Evolutionary conservation across 1,139 yeast genomes (phyloP).

Genomic region (Saccharomyces hybrid): DNA sequence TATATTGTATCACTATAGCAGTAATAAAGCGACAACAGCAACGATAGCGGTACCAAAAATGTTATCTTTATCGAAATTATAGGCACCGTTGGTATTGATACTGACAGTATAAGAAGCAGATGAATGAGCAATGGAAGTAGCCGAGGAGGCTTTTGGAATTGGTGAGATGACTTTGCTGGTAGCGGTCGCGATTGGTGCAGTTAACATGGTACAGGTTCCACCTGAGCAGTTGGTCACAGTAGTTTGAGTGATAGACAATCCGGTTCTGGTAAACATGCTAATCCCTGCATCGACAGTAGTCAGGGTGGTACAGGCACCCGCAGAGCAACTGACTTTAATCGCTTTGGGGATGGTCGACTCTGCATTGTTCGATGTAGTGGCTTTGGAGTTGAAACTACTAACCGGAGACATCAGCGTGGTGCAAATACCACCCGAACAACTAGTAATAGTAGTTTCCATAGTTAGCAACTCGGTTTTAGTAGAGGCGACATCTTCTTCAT

Average conservation of each 20-base stretch:
- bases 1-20: not conserved
- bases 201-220: not conserved
- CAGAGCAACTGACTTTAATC: not conserved
- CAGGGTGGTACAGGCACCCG: not conserved
- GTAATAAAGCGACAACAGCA: not conserved
- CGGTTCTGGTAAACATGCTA: not conserved
- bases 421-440: not conserved
- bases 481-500: not conserved
- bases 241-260: not conserved
- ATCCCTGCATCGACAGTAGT: not conserved
- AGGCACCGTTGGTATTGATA: not conserved
- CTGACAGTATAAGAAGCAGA: not conserved
- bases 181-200: not conserved
- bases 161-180: not conserved
- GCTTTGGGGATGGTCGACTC: not conserved
- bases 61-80: not conserved
- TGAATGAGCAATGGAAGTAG: not conserved
- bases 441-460: not conserved
- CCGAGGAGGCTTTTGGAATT: not conserved
- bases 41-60: not conserved
- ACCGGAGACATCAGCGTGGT: not conserved
- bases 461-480: not conserved
- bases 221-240: not conserved
- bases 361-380: not conserved
- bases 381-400: not conserved